Base-by-base conservation (phyloP, 2,329 filamentous ascomycete species). In the Trichoderma atroviride region DNA sequence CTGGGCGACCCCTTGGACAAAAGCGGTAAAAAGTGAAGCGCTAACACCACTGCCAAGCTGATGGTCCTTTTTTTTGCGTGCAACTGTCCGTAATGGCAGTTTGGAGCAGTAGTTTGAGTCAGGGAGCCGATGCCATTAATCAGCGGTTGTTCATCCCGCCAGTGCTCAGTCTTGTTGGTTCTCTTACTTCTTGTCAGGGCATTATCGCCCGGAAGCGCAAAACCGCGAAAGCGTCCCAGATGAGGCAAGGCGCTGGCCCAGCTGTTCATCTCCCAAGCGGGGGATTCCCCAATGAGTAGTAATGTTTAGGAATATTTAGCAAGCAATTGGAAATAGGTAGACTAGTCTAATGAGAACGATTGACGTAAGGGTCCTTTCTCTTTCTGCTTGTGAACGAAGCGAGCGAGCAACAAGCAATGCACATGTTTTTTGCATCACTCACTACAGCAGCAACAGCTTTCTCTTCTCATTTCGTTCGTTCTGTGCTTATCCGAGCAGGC, bases 291-390 rank as follows among this genome's bases (percentile, higher is more conserved):
- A 55, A 27, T 24, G 52, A 31, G 52, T 55, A 55, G 9, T 27
- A 43, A 55, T 55, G 52, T 31, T 55, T 55, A 55, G 52, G 52
- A 55, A 55, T 55, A 50, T 50, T 50, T 50, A 24, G 47, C 47
- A 24, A 50, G 47, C 47, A 50, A 50, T 50, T 50, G 47, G 47
- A 24, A 24, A 22, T 22, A 24, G 9, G 40, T n/a, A 1, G 40
- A 16, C 37, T 5, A 35, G 19, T 10, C 37, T 43, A 19, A 19
- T 4, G 37, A 43, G 40, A 43, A 43, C n/a, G 13, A n/a, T 43
- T 43, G 40, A 43, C 40, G 40, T 43, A 50, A 50, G 47, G n/a
- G 19, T 14, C n/a, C 9, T 13, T 50, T 5, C 10, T 35, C 4
- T 35, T 35, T 13, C 10, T 4, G 5, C 19, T n/a, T 11, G 37